phyloP scores from a whole-genome alignment of 805 yeast species.

The Myxozyma melibiosi region DNA sequence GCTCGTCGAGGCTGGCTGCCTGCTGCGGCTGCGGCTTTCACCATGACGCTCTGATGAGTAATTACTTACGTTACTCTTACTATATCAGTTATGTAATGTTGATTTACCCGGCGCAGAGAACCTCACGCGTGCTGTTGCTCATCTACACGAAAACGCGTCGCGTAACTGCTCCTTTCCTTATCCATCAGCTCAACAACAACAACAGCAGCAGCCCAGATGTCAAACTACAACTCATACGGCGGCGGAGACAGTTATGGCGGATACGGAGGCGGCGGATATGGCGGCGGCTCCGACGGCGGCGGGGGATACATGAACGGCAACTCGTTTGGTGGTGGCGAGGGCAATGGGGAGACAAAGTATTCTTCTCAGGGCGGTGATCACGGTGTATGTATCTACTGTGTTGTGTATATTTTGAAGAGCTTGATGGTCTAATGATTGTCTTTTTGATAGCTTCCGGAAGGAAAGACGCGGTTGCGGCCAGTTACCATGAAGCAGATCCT shows the following conservation, averaged over 20 bases:
- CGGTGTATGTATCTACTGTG: constrained; percentile 9
- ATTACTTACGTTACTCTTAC: too few species aligned
- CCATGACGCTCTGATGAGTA: too few species aligned
- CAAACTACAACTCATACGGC: constrained; percentile 8
- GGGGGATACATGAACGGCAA: constrained; percentile 20
- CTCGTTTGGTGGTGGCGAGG: constrained; percentile 15
- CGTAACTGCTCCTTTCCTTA: neutral
- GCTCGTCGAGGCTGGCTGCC: too few species aligned
- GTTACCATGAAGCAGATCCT: constrained; percentile 66
- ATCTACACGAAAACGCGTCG: neutral
- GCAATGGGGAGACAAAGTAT: constrained; percentile 9
- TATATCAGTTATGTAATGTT: too few species aligned
- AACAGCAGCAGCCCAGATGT: too few species aligned
- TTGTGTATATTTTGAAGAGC: neutral
- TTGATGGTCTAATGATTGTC: neutral
- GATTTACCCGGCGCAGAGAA: too few species aligned
- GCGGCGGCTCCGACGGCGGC: constrained; percentile 16
- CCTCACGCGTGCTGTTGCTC: too few species aligned
- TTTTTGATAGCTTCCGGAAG: constrained; percentile 17
- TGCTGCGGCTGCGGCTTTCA: too few species aligned
- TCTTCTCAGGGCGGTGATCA: constrained; percentile 24
- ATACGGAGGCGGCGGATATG: constrained; percentile 8
- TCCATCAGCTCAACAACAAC: neutral
- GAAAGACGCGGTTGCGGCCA: constrained; percentile 44
- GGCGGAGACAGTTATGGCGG: constrained; percentile 10